Evolutionary conservation across 208 protist species (phyloP), one percentile per base, ranked within the genome.

Genomic region (Herpetomonas samuelpessoai): DNA sequence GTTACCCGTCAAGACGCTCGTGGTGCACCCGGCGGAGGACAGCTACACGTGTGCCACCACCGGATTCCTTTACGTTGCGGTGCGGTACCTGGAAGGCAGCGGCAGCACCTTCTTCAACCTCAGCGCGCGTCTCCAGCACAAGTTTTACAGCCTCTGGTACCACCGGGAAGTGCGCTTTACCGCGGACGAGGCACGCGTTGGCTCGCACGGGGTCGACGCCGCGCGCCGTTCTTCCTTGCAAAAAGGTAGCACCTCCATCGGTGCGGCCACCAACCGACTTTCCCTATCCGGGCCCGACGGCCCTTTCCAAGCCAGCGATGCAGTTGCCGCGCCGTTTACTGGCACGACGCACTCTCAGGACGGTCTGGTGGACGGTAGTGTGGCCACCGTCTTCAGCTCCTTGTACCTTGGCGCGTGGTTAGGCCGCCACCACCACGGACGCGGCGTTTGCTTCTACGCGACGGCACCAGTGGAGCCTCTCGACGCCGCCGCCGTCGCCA

Each of bases 321-420:
- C 54, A 14, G 47, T 39, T 3, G 14, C 44, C 29, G 0, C 26
- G 31, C 24, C 30, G 22, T 39, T 66, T 14, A 19, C 24, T 41
- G 26, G 56, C 22, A 21, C 9, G 12, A 6, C 14, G 35, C 7
- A 35, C 49, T 3, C 12, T n/a, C 2, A 9, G 12, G 31, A 30
- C 28, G 7, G 35, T 29, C 21, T 31, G 68, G 21, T 30, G 26
- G 21, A 51, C 56, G 18, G n/a, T n/a, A n/a, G n/a, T n/a, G 35
- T 6, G 35, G 35, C 35, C 9, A 75, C 67, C 24, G 55, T 49
- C 10, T 78, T 65, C 53, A 78, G 68, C 22, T 79, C 82, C 14
- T 52, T 92, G n/a, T 96, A 93, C 65, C 67, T 78, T 21, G 90
- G 90, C 21, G 68, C 77, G 67, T 93, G 86, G 86, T 31, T 39